Evolutionary conservation across 257 asterid species (phyloP), one percentile per base, ranked within the genome.

Genomic region (Lavandula angustifolia): DNA sequence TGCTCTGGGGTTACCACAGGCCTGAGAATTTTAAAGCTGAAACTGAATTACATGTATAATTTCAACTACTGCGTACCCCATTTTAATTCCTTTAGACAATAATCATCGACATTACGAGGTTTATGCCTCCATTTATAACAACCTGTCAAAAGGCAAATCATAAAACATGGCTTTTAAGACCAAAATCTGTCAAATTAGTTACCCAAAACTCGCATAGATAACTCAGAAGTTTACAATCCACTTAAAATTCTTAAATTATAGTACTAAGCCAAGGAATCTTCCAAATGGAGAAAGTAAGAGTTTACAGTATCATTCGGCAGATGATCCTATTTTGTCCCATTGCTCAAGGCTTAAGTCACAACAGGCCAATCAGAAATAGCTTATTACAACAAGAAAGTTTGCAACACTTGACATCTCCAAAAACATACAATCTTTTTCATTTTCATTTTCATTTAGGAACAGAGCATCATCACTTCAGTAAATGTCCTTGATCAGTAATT

Each of bases 1-100:
- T 67, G 47, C 68, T 50, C 48, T 49, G 11, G 55, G 47, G 68
- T 14, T 50, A 60, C 22, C 9, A n/a, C n/a, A 33, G 4, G 37
- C 31, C 43, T 47, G 40, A 14, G 6, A 42, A 2, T 13, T 8
- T 3, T 17, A 3, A 38, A 38, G 8, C 16, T 44, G 35, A 69
- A 32, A 44, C 9, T 54, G 29, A 70, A 41, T 12, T 17, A 53
- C 0, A 70, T 40, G 46, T n/a, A 52, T 42, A 43, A 6, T 35
- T 41, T 34, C 33, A 31, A 34, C 41, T 43, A 11, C 32, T 32
- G 16, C 12, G 27, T 14, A 29, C 41, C 1, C 41, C 4, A 6
- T 46, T 40, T 54, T 27, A 48, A 29, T 40, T 51, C 32, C 52
- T 69, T 17, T 11, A 51, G 43, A 49, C 11, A 43, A 56, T 38